Evolutionary conservation across 768 basidiomycete genomes (phyloP), one percentile per base, ranked within the genome.

Genomic region (Boletus pseudopeckii): DNA sequence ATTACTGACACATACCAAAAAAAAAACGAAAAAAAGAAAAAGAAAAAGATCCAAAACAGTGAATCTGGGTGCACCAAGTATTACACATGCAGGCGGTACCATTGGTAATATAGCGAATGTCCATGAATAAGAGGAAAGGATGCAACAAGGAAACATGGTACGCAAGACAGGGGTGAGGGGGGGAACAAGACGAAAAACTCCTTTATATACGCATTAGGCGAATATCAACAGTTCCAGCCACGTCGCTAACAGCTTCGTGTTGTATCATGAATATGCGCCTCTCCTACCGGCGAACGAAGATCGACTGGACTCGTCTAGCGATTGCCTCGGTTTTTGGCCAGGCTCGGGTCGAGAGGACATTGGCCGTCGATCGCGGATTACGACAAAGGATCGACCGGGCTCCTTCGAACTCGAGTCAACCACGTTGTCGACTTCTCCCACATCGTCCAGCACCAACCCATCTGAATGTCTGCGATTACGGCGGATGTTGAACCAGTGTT

Each of bases 401-500:
- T 73, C 69, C 33, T 70, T 63, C 17, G 70, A 57, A 39, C 70
- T 66, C 56, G 55, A 70, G 38, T 56, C 70, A 66, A 52, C 51
- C 33, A 33, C 75, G 64, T 50, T 55, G n/a, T 48, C 52, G 30
- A 39, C 59, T 41, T 58, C 58, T 22, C 38, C 52, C 13, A 57
- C 66, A 24, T 62, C 66, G 63, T 69, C 52, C 70, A 71, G 24
- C 20, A 69, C 55, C 15, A 77, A 76, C 41, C 82, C 81, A 54
- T 78, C 83, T 60, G 84, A 86, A 55, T 84, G 79, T 33, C 80
- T 77, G 46, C 86, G 77, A 63, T 74, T 76, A 54, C 82, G 77
- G 34, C 83, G 75, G 20, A 87, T 65, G 49, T 81, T 80, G 64
- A 82, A 88, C 87, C 87, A 90, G n/a, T 77, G 77, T 63, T 78